A percentile compares a stretch with the other conserved stretches of the same genome.
Conservation (phyloP, 2,329 filamentous ascomycete species). For the Cryphonectria naterciae region DNA sequence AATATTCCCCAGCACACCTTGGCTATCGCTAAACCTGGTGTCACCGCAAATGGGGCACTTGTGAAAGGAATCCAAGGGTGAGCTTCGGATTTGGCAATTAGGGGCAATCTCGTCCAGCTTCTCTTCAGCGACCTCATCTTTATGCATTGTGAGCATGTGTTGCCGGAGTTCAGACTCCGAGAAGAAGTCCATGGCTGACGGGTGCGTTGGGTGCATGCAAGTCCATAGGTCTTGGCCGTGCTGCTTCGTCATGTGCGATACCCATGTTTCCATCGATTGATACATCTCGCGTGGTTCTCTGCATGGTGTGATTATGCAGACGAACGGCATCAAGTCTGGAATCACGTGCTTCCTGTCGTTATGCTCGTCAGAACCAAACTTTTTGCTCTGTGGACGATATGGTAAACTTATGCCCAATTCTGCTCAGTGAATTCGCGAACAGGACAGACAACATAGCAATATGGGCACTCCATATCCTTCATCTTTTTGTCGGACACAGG, state of each 20-base stretch:
- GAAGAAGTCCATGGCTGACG: not conserved
- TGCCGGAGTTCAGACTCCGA: not conserved
- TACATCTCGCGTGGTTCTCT: not conserved
- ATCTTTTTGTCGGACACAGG: not conserved
- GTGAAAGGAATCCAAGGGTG: not conserved
- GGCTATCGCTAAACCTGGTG: not conserved
- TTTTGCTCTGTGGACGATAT: not conserved
- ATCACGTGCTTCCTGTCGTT: not conserved
- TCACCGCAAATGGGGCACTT: not conserved
- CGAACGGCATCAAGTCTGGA: not conserved
- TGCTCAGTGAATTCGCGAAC: not conserved
- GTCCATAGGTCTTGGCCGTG: not conserved
- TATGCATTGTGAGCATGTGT: not conserved
- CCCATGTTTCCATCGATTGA: not conserved
- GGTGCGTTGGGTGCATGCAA: not conserved
- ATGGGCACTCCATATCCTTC: not conserved
- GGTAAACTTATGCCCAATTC: not conserved
- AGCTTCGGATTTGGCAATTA: not conserved
- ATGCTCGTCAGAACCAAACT: not conserved
- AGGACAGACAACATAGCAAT: not conserved
- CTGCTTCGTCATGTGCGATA: not conserved
- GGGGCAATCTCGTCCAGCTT: not conserved
- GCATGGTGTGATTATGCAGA: not conserved
- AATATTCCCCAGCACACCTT: not conserved
- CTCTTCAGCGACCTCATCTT: not conserved